A percentile compares a stretch with the other conserved stretches of the same genome.
These are phyloP conservation scores for Nakazawaea siamensis DNA, from an alignment of 805 yeast species.

Conservation along the genomic window DNA sequence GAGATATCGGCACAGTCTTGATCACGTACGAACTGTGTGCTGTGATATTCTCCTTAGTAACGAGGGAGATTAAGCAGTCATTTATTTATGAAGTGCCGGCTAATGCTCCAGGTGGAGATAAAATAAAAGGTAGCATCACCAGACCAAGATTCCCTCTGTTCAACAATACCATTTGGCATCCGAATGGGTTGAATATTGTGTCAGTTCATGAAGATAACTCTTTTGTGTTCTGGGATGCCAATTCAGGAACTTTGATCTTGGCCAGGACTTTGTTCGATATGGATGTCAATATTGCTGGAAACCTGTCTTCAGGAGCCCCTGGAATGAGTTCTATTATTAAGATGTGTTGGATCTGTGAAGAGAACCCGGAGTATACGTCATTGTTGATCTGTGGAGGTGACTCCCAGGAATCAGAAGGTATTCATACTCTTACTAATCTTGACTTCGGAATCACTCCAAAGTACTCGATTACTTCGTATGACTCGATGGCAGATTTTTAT, in stretches of 20 bases:
- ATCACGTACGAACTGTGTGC: slow-evolving; percentile 67
- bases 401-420: slow-evolving; percentile 31
- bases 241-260: slow-evolving; percentile 61
- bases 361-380: slow-evolving; percentile 75
- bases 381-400: slow-evolving; percentile 66
- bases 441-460: slow-evolving; percentile 78
- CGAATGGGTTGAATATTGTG: slow-evolving; percentile 80
- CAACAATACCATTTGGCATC: slow-evolving; percentile 70
- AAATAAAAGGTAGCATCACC: slow-evolving; percentile 17
- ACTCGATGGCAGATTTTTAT: slow-evolving; percentile 74
- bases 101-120: slow-evolving; percentile 68
- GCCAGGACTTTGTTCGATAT: slow-evolving; percentile 68
- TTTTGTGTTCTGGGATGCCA: slow-evolving; percentile 88
- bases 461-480: slow-evolving; percentile 75
- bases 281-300: slow-evolving; percentile 45
- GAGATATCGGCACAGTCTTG: slow-evolving; percentile 75
- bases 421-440: slow-evolving; percentile 42
- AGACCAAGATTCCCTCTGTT: slow-evolving; percentile 20
- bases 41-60: slow-evolving; percentile 57
- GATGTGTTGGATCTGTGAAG: slow-evolving; percentile 71
- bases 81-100: slow-evolving; percentile 58
- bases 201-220: slow-evolving; percentile 80
- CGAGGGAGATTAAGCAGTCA: slow-evolving; percentile 45
- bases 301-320: slow-evolving; percentile 13
- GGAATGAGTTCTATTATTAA: slow-evolving; percentile 36